Evolutionary conservation across 176 grass and related monocot species (phyloP), one percentile per base, ranked within the genome.

Genomic region (Carex littledalei): DNA sequence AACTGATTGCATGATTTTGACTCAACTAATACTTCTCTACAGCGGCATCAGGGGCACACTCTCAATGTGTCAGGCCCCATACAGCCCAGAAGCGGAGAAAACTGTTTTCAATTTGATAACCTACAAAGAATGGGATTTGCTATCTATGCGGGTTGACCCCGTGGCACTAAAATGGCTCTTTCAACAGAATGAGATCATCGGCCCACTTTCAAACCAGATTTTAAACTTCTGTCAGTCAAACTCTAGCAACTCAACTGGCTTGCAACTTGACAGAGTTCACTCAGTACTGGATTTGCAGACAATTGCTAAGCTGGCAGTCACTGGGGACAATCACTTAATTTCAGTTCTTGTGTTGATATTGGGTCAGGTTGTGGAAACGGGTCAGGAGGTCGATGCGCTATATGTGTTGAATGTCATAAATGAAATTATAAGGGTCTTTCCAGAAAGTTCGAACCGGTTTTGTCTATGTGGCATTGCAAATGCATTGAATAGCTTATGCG

Each of bases 101-200:
- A 87, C 83, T 68, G 52, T 98, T 52, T 98, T 94, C 63, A 80
- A 83, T 68, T 84, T 89, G 57, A 90, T 98, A 78, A 49, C 82
- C 76, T 21, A 60, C 78, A 88, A 92, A 31, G 79, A 93, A 18
- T 98, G 93, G 88, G 93, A 95, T 86, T 88, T 98, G 83, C 80
- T 94, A 70, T 65, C 68, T 7, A 86, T 89, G 76, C 81, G 87
- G 17, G 84, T 92, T 43, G 91, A 94, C 79, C 86, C 86, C 39
- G 67, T 89, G 86, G 91, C 88, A 81, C 61, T 98, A 74, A 94
- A 93, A 85, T 98, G 93, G 93, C 83, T 98, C 63, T 98, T 98
- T 82, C 89, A 90, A 83, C 89, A 92, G 21, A 74, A 89, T 89
- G 93, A 89, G 85, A 87, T 98, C 52, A 81, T 82, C 53, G 69